Base-by-base conservation (phyloP, 2,329 filamentous ascomycete species). In the Westerdykella aurantiaca region DNA sequence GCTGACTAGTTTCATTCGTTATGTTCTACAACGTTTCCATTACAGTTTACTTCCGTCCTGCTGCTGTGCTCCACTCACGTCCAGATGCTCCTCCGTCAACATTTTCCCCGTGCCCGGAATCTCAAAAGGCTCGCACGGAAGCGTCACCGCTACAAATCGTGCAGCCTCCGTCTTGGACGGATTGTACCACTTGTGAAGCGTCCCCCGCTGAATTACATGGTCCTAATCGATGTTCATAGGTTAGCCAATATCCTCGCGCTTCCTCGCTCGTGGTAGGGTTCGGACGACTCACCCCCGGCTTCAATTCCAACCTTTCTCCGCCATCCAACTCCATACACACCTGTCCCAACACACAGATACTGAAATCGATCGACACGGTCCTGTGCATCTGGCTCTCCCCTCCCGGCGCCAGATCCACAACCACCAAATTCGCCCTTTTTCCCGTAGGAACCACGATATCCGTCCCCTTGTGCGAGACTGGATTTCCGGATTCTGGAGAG, bases 161-260 rank as follows among this genome's bases (percentile, higher is more conserved):
- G 53, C 47, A 0, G 55, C 47, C 42, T 57, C 53, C 2, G 55
- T 59, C 22, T 52, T 35, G 0, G 43, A 48, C 1, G 31, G 39
- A 18, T 54, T 54, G 4, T 41, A 41, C 56, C 55, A 57, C 31
- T 53, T 57, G 35, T 58, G 54, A 45, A 56, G 49, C 3, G 54
- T 58, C 0, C 56, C 56, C 1, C 53, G 42, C 38, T 58, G 56
- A 14, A 58, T 44, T 12, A 58, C 39, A 33, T 57, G 54, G 31
- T 58, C 45, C 45, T 41, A 25, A 5, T 22, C n/a, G 17, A 14
- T 38, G 17, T 18, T 48, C 18, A 6, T 21, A 21, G 18, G 18
- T 21, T 21, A 21, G 18, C 18, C 18, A 4, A 3, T 21, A 6
- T 6, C 18, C 18, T 21, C 6, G 18, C 18, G 18, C 18, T 21